Evolutionary conservation across 805 yeast genomes (phyloP), one percentile per base, ranked within the genome.

Genomic region (Zygotorulaspora sp.): DNA sequence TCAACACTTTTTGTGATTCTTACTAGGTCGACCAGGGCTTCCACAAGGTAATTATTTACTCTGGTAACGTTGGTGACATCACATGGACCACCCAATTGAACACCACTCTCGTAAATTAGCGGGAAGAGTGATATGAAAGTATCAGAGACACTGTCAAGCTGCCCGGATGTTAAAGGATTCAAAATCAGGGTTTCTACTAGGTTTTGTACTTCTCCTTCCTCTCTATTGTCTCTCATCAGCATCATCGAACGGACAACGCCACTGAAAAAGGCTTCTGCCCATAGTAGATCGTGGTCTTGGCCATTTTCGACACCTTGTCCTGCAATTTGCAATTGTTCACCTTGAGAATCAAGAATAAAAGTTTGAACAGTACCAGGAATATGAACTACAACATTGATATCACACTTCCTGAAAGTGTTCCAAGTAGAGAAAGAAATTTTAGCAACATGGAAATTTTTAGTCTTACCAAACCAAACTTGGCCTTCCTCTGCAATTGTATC

Each of bases 181-280:
- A 86, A 70, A 42, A 82, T 78, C 48, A 96, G 75, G 25, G 92
- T 82, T 56, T 89, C 95, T 7, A 88, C 95, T 39, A 92, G 72
- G 35, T 75, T 71, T 31, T 71, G 69, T 53, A 66, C 83, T 65
- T 80, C 87, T 35, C 87, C 95, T 35, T 84, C 87, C 47, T 77
- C 85, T 5, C 65, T 43, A 36, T 61, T 57, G 24, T 61, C 65
- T 32, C 50, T 50, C 61, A 62, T 54, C 27, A 60, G 46, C 45
- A 57, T 55, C 19, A 92, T 61, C 6, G 89, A 67, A 52, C 98
- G 74, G 16, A 87, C 78, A 45, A 88, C 72, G 2, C 88, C 80
- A 53, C 87, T 65, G 22, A 61, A 58, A 45, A 65, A 70, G 2
- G 68, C 64, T 66, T 84, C 75, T 38, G 67, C 56, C 88, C 89